Base-by-base conservation (phyloP, 495 filamentous ascomycete genomes). In the Penicillium subrubescens region DNA sequence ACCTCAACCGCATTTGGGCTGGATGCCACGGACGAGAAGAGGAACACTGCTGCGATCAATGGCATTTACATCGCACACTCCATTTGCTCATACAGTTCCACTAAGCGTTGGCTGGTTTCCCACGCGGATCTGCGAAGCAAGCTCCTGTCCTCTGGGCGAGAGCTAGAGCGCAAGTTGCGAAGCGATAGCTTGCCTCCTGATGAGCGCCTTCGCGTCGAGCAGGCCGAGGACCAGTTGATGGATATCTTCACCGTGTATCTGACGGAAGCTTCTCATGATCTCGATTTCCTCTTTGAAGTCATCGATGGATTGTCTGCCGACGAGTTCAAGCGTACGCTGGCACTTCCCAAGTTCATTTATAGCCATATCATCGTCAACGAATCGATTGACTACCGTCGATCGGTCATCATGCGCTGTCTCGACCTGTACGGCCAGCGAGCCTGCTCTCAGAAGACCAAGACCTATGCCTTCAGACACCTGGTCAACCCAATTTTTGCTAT, bases 401-500 rank as follows among this genome's bases (percentile, higher is more conserved):
- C 87, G 5, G 84, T 96, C 12, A 87, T 98, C 21, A 87, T 93
- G 72, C 87, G 92, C 44, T 96, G 92, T 68, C 86, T 98, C 35
- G 93, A 97, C 50, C 82, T 96, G 2, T 99, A 97, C 72, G 88
- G 91, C 31, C 86, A 88, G 27, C 89, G 88, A 57, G 85, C 81
- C 51, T 89, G 90, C 12, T 87, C 89, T 0, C 93, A 97, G 73
- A 91, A 89, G 80, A 91, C 89, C 43, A 98, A 98, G 75, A 94
- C 92, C 33, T 99, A 97, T 73, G 85, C 93, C 10, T 92, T 98
- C 69, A 92, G 90, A 65, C 86, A 97, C 67, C 82, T 99, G 27
- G 92, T 98, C 56, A 99, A 99, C 71, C 95, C 96, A 0, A 96
- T 98, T 46, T 87, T 99, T 52, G 94, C 95, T 3, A 97, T 96